These are phyloP conservation scores for Lachnellula arida DNA, from an alignment of 2,329 filamentous ascomycete species.

Conservation along the genomic window DNA sequence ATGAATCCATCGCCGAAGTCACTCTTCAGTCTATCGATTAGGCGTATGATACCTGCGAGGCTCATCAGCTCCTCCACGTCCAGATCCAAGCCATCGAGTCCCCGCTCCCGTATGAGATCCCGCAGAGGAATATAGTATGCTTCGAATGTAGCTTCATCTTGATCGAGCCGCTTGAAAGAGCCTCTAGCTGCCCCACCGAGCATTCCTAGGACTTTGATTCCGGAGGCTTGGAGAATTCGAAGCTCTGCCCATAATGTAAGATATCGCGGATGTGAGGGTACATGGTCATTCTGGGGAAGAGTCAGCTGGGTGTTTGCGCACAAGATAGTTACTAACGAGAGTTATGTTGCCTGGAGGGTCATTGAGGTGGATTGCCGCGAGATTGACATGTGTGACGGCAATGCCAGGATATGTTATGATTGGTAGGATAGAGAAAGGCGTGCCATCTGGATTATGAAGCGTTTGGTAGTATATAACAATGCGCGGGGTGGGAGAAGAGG, in stretches of 20 bases:
- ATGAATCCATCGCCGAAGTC: conserved; percentile 70
- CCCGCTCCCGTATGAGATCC: conserved; percentile 55
- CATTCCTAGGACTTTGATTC: conserved; percentile 81
- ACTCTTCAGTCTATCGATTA: conserved; percentile 61
- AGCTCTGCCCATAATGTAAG: conserved; percentile 75
- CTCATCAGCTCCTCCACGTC: conserved; percentile 77
- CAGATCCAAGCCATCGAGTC: conserved; percentile 67
- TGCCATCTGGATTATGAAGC: conserved; percentile 48
- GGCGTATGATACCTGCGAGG: conserved; percentile 57
- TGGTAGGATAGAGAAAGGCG: conserved; percentile 57
- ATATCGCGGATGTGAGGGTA: conserved; percentile 62
- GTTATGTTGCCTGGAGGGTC: conserved; percentile 46
- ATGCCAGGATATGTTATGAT: conserved; percentile 43
- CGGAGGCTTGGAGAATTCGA: conserved; percentile 62
- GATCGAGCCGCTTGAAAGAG: conserved; percentile 56
- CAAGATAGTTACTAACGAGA: conserved; percentile 46
- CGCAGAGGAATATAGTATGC: conserved; percentile 66
- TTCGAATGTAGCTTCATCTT: conserved; percentile 62
- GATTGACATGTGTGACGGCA: conserved; percentile 73
- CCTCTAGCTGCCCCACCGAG: conserved; percentile 80
- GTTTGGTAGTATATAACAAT: conserved; percentile 62
- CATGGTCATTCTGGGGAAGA: conserved; percentile 64
- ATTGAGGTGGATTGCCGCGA: conserved; percentile 84
- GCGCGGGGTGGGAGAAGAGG: conserved; percentile 23
- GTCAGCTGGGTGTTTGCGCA: conserved; percentile 53